Conservation (phyloP, 345 rosid genomes). For the Iberis pinnata region DNA sequence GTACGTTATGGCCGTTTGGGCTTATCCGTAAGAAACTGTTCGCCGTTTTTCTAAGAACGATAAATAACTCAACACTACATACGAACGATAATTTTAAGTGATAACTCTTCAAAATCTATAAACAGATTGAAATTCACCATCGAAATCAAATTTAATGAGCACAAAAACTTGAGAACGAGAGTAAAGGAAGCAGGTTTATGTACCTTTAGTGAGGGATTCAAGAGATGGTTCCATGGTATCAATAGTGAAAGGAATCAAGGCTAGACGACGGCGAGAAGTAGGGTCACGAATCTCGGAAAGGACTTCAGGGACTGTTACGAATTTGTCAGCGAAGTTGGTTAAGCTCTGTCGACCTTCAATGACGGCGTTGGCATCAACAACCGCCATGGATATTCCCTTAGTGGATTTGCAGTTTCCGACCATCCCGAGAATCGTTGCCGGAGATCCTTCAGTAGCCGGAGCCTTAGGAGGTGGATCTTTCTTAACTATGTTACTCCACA, state of each 20-base stretch:
- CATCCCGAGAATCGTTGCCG: conserved; percentile 29
- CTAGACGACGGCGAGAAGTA: conserved; percentile 74
- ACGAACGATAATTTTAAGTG: too few species aligned
- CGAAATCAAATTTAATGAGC: neutral
- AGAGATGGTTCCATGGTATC: conserved; percentile 82
- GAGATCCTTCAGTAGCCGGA: conserved; percentile 18
- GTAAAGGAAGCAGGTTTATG: too few species aligned
- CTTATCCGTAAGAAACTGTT: neutral
- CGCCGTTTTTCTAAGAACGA: conserved; percentile 1
- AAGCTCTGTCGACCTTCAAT: conserved; percentile 63
- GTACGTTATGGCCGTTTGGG: conserved; percentile 21
- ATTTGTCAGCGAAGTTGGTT: conserved; percentile 50
- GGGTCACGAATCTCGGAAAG: conserved; percentile 83
- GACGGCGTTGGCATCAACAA: conserved; percentile 86
- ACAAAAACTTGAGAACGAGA: too few species aligned
- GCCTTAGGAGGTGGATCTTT: conserved; percentile 28
- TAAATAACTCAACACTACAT: conserved; percentile 9
- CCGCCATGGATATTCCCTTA: conserved; percentile 65
- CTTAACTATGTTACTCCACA: conserved; percentile 78
- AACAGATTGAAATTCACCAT: too few species aligned
- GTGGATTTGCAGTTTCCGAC: conserved; percentile 67
- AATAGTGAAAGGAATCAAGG: conserved; percentile 58
- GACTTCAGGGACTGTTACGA: conserved; percentile 82
- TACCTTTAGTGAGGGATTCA: conserved; percentile 75
- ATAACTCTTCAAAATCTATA: too few species aligned